These are phyloP conservation scores for Carallia brachiata DNA, from an alignment of 345 rosid species.

Conservation along the genomic window DNA sequence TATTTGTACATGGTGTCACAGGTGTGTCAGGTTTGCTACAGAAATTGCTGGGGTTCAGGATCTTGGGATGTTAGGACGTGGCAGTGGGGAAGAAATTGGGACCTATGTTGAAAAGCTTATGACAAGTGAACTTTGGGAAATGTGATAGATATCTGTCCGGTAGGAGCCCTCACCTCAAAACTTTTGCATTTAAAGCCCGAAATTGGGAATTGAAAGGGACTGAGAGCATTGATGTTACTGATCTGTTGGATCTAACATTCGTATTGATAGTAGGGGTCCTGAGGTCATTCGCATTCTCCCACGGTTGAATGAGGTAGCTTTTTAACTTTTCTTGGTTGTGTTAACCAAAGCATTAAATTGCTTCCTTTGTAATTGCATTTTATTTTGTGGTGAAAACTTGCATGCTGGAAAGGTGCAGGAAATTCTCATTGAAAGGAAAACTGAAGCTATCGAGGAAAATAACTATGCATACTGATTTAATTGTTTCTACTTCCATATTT, in stretches of 20 bases:
- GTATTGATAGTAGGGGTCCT: conserved; percentile 97
- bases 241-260: conserved; percentile 95
- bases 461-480: too few species aligned
- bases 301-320: conserved; percentile 82
- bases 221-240: conserved; percentile 90
- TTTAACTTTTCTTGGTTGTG: conserved; percentile 9
- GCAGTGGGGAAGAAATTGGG: conserved; percentile 99
- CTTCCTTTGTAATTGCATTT: background rate
- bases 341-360: background rate
- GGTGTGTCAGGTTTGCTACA: conserved; percentile 97
- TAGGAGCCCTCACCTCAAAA: conserved; percentile 96
- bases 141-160: conserved; percentile 97
- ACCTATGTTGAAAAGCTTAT: conserved; percentile 97
- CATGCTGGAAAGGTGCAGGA: background rate
- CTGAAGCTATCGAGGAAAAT: too few species aligned
- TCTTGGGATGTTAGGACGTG: conserved; percentile 99
- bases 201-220: conserved; percentile 99
- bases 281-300: conserved; percentile 95
- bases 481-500: too few species aligned
- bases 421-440: background rate
- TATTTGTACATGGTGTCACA: conserved; percentile 19
- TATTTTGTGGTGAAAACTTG: background rate
- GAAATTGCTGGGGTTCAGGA: conserved; percentile 98
- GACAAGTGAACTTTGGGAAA: conserved; percentile 99
- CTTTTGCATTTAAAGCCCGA: conserved; percentile 97